Evolutionary conservation across 208 protist species (phyloP).

Genomic region (Perkinsela sp.): DNA sequence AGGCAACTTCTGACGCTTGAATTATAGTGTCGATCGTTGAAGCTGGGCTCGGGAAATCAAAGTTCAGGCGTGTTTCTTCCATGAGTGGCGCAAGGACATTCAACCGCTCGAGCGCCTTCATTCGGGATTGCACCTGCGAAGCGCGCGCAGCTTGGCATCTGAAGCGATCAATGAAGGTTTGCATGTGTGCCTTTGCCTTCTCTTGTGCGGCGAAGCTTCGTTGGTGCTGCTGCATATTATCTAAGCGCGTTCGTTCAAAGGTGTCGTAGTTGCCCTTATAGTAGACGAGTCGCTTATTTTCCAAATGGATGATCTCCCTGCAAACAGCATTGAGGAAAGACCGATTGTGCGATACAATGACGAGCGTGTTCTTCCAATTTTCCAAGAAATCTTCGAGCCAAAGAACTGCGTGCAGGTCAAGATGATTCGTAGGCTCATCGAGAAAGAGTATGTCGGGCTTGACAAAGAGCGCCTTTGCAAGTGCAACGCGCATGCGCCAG

Average conservation of each 20-base stretch:
- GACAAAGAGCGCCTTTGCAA: slow-evolving; percentile 82
- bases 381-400: slow-evolving; percentile 88
- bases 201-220: slow-evolving; percentile 61
- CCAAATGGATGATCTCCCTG: slow-evolving; percentile 69
- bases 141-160: slow-evolving; percentile 58
- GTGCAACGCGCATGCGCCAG: slow-evolving; percentile 88
- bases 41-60: slow-evolving; percentile 62
- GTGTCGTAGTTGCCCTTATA: slow-evolving; percentile 78
- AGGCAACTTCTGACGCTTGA: slow-evolving; percentile 62
- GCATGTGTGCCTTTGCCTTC: slow-evolving; percentile 58
- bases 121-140: slow-evolving; percentile 70
- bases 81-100: slow-evolving; percentile 46
- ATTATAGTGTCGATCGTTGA: slow-evolving; percentile 32
- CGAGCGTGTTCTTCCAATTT: slow-evolving; percentile 71
- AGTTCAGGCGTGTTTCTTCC: slow-evolving; percentile 57
- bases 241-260: slow-evolving; percentile 58
- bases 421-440: slow-evolving; percentile 89
- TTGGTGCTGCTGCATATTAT: slow-evolving; percentile 51
- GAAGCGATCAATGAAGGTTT: slow-evolving; percentile 76
- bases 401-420: slow-evolving; percentile 83
- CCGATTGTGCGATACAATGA: slow-evolving; percentile 88
- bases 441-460: slow-evolving; percentile 77
- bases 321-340: slow-evolving; percentile 83
- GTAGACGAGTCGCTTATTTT: slow-evolving; percentile 42
- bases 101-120: slow-evolving; percentile 73